These are phyloP conservation scores for Theileria luwenshuni DNA, from an alignment of 169 alveolate species.

Conservation along the genomic window DNA sequence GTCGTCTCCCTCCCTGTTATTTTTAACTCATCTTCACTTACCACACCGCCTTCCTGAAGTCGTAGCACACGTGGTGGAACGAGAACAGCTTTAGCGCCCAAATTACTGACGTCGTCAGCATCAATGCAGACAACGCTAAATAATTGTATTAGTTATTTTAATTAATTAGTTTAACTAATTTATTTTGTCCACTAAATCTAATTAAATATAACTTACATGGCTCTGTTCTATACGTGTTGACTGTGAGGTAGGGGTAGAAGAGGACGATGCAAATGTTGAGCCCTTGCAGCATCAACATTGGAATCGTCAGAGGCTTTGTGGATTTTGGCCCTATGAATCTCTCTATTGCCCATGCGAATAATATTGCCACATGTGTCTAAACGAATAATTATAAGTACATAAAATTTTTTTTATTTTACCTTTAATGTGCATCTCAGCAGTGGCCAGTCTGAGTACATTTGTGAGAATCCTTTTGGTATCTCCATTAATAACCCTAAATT, in stretches of 20 bases:
- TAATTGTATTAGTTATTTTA: neutral
- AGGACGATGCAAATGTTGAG: conserved; percentile 78
- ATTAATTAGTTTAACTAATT: no score
- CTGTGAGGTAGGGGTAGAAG: conserved; percentile 82
- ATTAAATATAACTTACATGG: no score
- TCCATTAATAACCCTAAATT: conserved; percentile 68
- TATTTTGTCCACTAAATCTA: no score
- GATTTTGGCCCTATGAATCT: conserved; percentile 74
- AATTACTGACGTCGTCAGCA: conserved; percentile 84
- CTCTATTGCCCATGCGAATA: conserved; percentile 81
- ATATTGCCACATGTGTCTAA: conserved; percentile 71
- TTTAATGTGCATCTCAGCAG: conserved; percentile 54
- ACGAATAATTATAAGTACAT: neutral
- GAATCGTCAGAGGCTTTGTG: conserved; percentile 67
- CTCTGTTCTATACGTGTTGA: conserved; percentile 74
- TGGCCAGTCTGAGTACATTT: conserved; percentile 61
- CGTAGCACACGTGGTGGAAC: conserved; percentile 91
- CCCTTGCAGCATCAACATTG: conserved; percentile 72
- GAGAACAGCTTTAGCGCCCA: conserved; percentile 86
- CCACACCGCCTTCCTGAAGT: conserved; percentile 77
- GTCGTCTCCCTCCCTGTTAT: conserved; percentile 61
- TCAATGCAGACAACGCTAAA: conserved; percentile 74
- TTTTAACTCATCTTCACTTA: conserved; percentile 24
- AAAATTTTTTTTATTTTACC: conserved; percentile 13
- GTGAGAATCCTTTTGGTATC: conserved; percentile 69